A percentile compares a stretch with the other conserved stretches of the same genome.
Evolutionary conservation across 2,329 filamentous ascomycete genomes (phyloP).

Genomic region (Pyrenophora teres): DNA sequence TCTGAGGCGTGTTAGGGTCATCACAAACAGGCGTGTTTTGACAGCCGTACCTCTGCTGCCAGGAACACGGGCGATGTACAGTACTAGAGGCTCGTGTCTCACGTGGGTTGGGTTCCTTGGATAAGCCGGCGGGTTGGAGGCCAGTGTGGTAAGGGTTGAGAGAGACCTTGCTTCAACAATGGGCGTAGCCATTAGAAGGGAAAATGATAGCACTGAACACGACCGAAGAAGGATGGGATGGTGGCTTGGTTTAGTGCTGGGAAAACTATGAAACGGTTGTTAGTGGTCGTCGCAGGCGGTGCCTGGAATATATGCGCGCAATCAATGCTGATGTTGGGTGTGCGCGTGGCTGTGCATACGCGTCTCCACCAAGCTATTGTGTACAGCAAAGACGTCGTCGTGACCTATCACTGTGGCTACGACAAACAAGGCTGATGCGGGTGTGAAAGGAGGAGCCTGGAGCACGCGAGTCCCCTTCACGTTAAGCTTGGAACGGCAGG

Average conservation of each 20-base stretch:
- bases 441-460: conserved; percentile 9
- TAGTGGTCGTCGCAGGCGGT: conserved; percentile 11
- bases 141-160: conserved; percentile 76
- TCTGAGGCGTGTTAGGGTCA: conserved; percentile 58
- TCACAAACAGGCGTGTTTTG: neutral
- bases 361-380: conserved; percentile 21
- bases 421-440: conserved; percentile 23
- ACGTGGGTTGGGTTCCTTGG: conserved; percentile 75
- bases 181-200: conserved; percentile 35
- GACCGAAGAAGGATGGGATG: conserved; percentile 12
- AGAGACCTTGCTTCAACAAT: conserved; percentile 81
- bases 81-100: conserved; percentile 71
- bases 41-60: conserved; percentile 75
- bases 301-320: conserved; percentile 27
- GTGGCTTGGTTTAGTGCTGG: conserved; percentile 9
- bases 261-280: conserved; percentile 7
- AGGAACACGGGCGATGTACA: conserved; percentile 93
- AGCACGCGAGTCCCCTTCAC: conserved; percentile 13
- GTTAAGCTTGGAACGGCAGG: neutral
- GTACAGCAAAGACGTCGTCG: conserved; percentile 20
- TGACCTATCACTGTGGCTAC: conserved; percentile 14
- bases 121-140: conserved; percentile 84
- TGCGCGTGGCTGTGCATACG: conserved; percentile 39
- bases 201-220: conserved; percentile 13
- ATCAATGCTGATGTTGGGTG: conserved; percentile 25